Conservation (phyloP, 140 eudicot genomes). For the Cichorium intybus region DNA sequence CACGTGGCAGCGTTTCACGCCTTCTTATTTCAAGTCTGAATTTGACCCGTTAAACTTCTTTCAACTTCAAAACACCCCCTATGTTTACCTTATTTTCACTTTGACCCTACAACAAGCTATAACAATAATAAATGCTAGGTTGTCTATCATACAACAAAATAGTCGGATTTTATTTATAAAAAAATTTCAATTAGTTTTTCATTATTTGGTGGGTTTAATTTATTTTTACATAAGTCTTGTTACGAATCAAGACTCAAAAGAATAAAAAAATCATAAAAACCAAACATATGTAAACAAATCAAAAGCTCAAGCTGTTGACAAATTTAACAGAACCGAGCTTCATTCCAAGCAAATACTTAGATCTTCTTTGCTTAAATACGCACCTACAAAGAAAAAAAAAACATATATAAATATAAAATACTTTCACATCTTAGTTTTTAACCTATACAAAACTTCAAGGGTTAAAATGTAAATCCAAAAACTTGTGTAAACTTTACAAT, state of each 20-base stretch:
- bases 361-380: neutral
- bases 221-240: constrained; percentile 17
- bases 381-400: constrained; percentile 8
- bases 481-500: neutral
- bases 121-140: neutral
- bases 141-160: neutral
- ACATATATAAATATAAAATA: neutral
- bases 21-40: constrained; percentile 15
- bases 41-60: constrained; percentile 21
- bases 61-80: constrained; percentile 21
- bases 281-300: neutral
- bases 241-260: constrained; percentile 2
- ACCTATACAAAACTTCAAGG: constrained; percentile 7
- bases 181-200: neutral
- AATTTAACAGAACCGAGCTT: constrained; percentile 9
- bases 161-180: neutral
- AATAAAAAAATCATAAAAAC: neutral
- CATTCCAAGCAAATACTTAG: constrained; percentile 19
- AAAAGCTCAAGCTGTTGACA: constrained; percentile 5
- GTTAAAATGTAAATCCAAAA: constrained; percentile 1
- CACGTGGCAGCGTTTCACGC: constrained; percentile 50
- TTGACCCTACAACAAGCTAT: too few species aligned
- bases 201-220: neutral
- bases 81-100: constrained; percentile 3
- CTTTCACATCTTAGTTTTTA: neutral